Percentiles rank a stretch among this genome's conserved stretches.
phyloP scores from a whole-genome alignment of 352 stramenopile genomes.

The Phytopythium delawarense region DNA sequence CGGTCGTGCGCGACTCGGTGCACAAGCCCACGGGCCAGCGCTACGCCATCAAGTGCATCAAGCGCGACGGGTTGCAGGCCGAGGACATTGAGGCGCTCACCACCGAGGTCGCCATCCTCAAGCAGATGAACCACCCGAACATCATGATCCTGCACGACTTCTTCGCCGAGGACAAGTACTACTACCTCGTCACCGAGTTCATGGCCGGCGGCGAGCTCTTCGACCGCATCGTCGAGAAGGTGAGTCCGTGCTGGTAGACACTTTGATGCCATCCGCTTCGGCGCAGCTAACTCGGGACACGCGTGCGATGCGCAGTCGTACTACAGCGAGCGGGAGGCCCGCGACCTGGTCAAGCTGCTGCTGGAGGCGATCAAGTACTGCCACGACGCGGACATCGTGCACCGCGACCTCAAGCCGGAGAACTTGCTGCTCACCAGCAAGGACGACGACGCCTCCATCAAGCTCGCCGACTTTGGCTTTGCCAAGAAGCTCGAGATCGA shows the following conservation, averaged over 20 bases:
- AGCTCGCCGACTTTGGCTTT: constrained; percentile 85
- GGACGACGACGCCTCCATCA: constrained; percentile 83
- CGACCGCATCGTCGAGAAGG: constrained; percentile 85
- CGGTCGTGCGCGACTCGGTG: constrained; percentile 79
- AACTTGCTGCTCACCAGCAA: constrained; percentile 80
- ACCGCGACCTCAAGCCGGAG: constrained; percentile 83
- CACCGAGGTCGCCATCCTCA: constrained; percentile 82
- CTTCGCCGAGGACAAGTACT: constrained; percentile 92
- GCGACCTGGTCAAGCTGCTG: constrained; percentile 81
- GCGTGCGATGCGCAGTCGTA: constrained; percentile 49
- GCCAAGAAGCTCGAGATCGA: constrained; percentile 82
- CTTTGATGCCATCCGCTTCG: constrained; percentile 3
- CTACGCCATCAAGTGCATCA: constrained; percentile 92
- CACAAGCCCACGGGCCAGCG: constrained; percentile 81
- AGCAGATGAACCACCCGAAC: constrained; percentile 91
- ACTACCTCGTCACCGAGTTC: constrained; percentile 98
- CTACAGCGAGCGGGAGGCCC: constrained; percentile 87
- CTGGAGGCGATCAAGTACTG: constrained; percentile 89
- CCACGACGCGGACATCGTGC: constrained; percentile 80
- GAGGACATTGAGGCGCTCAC: constrained; percentile 87
- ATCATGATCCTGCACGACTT: constrained; percentile 93
- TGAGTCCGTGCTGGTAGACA: constrained; percentile 12
- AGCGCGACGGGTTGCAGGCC: constrained; percentile 78
- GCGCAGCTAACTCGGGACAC: constrained; percentile 5
- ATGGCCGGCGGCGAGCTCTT: constrained; percentile 92